phyloP scores from a whole-genome alignment of 2,329 filamentous ascomycete species.

The Fusarium anthophilum region DNA sequence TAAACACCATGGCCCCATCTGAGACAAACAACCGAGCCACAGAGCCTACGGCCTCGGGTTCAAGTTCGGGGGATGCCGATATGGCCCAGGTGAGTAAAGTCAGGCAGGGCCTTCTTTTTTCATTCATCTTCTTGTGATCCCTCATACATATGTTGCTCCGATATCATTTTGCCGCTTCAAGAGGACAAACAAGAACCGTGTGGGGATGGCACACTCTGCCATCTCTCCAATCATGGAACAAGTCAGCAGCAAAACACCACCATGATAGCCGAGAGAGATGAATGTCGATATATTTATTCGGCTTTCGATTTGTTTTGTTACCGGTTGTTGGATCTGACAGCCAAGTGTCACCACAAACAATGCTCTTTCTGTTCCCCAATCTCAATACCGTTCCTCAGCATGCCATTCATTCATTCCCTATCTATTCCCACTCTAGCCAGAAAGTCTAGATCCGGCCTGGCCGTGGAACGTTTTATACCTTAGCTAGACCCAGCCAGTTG shows the following conservation, averaged over 20 bases:
- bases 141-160: neutral
- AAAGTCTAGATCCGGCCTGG: conserved; percentile 26
- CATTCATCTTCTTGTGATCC: neutral
- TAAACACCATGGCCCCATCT: conserved; percentile 22
- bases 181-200: neutral
- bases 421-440: conserved; percentile 17
- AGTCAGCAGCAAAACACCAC: conserved; percentile 1
- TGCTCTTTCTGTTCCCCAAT: neutral
- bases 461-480: conserved; percentile 27
- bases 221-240: neutral
- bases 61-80: conserved; percentile 37
- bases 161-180: neutral
- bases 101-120: neutral
- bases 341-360: neutral
- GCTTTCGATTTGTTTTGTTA: neutral
- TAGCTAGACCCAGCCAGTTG: conserved; percentile 17
- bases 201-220: conserved; percentile 2
- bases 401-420: conserved; percentile 15
- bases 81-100: conserved; percentile 38
- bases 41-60: conserved; percentile 15
- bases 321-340: neutral
- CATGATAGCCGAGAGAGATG: neutral
- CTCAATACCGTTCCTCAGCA: neutral
- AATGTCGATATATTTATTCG: neutral
- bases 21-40: conserved; percentile 23